These are phyloP conservation scores for Beauveria medogensis DNA, from an alignment of 2,329 filamentous ascomycete genomes.

Conservation along the genomic window DNA sequence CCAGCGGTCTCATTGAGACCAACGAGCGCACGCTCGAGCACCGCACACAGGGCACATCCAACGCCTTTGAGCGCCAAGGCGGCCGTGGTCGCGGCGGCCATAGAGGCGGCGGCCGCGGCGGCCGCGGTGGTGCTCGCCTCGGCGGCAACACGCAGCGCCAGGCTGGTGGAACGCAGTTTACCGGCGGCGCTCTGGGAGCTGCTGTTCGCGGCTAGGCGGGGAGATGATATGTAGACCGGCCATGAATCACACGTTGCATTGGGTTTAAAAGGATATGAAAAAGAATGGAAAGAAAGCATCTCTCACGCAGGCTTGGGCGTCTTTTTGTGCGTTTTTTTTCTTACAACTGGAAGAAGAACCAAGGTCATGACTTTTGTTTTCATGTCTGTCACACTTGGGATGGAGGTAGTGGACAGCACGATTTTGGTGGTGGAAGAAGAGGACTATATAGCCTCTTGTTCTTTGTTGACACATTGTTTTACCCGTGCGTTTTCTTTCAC, in stretches of 20 bases:
- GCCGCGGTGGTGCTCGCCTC: slow-evolving; percentile 51
- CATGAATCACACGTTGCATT: slow-evolving; percentile 11
- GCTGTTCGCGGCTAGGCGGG: slow-evolving; percentile 49
- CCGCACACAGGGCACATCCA: slow-evolving; percentile 88
- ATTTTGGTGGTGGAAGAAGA: slow-evolving; percentile 1
- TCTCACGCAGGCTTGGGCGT: slow-evolving; percentile 7
- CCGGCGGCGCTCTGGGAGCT: slow-evolving; percentile 68
- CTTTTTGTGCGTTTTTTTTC: slow-evolving; percentile 5
- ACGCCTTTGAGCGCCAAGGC: slow-evolving; percentile 90
- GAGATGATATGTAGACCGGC: background rate
- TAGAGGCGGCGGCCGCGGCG: slow-evolving; percentile 53
- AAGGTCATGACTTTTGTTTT: slow-evolving; percentile 6
- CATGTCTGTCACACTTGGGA: slow-evolving; percentile 7
- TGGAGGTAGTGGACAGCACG: background rate
- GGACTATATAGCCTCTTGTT: background rate
- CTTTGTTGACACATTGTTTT: slow-evolving; percentile 1
- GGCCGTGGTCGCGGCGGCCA: slow-evolving; percentile 63
- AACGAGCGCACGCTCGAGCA: slow-evolving; percentile 98
- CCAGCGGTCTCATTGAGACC: slow-evolving; percentile 87
- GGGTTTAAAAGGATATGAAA: background rate
- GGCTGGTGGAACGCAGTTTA: slow-evolving; percentile 70
- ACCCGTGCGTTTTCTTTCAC: background rate
- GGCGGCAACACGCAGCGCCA: slow-evolving; percentile 56
- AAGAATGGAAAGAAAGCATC: slow-evolving; percentile 8
- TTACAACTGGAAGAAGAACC: background rate